Evolutionary conservation across 805 yeast genomes (phyloP).

Genomic region (Pichia gijzeniarum): DNA sequence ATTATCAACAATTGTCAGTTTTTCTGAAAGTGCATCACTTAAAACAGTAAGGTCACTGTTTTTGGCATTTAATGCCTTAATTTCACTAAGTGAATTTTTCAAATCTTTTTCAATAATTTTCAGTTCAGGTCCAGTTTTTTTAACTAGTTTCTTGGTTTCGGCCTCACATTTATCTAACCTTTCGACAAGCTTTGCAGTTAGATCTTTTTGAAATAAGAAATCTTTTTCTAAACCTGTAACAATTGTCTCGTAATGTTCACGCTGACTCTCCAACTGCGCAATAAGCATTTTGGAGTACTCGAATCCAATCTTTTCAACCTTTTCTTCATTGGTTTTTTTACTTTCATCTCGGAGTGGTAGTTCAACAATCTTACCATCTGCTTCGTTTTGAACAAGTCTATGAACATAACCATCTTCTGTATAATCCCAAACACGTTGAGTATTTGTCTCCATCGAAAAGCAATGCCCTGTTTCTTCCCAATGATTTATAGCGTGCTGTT

Average conservation of each 20-base stretch:
- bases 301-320: conserved; percentile 52
- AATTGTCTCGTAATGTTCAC: conserved; percentile 69
- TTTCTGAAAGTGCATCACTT: conserved; percentile 35
- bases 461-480: conserved; percentile 75
- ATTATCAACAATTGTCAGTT: conserved; percentile 31
- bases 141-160: conserved; percentile 3
- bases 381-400: conserved; percentile 72
- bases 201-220: background rate
- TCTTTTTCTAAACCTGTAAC: conserved; percentile 27
- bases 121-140: conserved; percentile 7
- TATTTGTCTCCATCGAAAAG: conserved; percentile 79
- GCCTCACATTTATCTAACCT: conserved; percentile 7
- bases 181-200: background rate
- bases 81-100: background rate
- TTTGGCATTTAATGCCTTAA: background rate
- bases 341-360: conserved; percentile 37
- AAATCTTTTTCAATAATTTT: too few relatives aligned
- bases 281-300: conserved; percentile 77
- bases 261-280: conserved; percentile 78
- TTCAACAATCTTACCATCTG: conserved; percentile 87
- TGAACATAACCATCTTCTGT: conserved; percentile 90
- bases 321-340: conserved; percentile 30
- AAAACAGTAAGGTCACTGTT: conserved; percentile 21
- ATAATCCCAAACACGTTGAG: conserved; percentile 93
- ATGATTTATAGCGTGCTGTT: conserved; percentile 81